Percentiles rank a stretch among this genome's conserved stretches.
Evolutionary conservation across 2,329 filamentous ascomycete genomes (phyloP).

Genomic region (Emmonsiellopsis sp.): DNA sequence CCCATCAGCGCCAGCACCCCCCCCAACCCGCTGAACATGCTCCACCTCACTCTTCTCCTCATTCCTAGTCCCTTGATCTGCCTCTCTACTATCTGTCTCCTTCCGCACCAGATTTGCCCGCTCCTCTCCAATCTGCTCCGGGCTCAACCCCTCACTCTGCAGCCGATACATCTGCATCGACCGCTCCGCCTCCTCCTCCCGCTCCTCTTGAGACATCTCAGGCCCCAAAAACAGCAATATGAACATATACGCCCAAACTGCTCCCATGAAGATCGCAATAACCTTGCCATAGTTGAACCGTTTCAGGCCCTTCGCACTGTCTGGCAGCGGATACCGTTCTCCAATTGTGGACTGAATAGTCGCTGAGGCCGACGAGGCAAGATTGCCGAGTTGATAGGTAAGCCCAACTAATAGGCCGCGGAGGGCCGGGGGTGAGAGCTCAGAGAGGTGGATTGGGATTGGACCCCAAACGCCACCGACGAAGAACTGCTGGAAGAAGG

Average conservation of each 20-base stretch:
- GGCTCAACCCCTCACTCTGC: slow-evolving; percentile 2
- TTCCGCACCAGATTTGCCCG: slow-evolving; percentile 7
- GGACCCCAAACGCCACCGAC: slow-evolving; percentile 71
- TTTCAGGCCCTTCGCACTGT: slow-evolving; percentile 39
- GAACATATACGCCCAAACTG: slow-evolving; percentile 59
- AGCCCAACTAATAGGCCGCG: slow-evolving; percentile 56
- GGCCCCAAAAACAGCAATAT: slow-evolving; percentile 40
- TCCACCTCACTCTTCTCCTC: background rate
- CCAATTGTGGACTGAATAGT: slow-evolving; percentile 71
- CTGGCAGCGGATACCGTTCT: slow-evolving; percentile 61
- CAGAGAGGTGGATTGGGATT: slow-evolving; percentile 62
- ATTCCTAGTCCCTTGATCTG: background rate
- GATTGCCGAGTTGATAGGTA: slow-evolving; percentile 55
- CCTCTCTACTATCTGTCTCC: background rate
- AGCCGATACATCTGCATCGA: slow-evolving; percentile 3
- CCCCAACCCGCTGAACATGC: background rate
- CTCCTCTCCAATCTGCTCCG: slow-evolving; percentile 7
- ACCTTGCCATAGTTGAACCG: slow-evolving; percentile 72
- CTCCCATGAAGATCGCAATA: slow-evolving; percentile 86
- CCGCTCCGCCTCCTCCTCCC: slow-evolving; percentile 39
- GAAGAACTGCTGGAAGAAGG: slow-evolving; percentile 77
- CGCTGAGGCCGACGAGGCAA: slow-evolving; percentile 53
- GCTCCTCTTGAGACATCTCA: slow-evolving; percentile 38
- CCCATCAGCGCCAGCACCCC: background rate
- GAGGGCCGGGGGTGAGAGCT: slow-evolving; percentile 52